Evolutionary conservation across 2,329 filamentous ascomycete genomes (phyloP).

Genomic region (Drechslerella dactyloides): DNA sequence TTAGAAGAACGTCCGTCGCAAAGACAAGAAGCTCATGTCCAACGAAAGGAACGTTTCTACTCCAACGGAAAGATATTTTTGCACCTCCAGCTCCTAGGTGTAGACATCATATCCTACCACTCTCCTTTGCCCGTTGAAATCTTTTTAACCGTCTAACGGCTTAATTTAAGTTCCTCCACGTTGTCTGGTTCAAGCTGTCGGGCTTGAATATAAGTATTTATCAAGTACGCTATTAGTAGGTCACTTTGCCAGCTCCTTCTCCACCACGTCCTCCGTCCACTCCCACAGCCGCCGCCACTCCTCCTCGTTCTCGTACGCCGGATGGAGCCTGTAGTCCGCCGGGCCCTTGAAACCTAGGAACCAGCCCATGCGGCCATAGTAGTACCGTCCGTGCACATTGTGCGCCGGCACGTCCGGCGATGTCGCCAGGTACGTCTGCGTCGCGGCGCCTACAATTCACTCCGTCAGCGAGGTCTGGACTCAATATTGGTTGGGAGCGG

Average conservation of each 20-base stretch:
- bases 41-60: no score
- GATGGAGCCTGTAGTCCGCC: slow-evolving; percentile 34
- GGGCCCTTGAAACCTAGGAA: slow-evolving; percentile 41
- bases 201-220: no score
- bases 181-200: no score
- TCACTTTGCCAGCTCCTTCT: slow-evolving; percentile 29
- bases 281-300: slow-evolving; percentile 52
- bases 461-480: slow-evolving; percentile 11
- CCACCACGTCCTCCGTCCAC: slow-evolving; percentile 50
- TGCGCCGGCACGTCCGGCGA: slow-evolving; percentile 39
- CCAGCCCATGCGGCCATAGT: slow-evolving; percentile 49
- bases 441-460: slow-evolving; percentile 50
- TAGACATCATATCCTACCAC: no score
- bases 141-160: no score
- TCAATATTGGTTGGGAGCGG: slow-evolving; percentile 13
- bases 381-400: slow-evolving; percentile 51
- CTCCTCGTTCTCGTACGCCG: slow-evolving; percentile 41
- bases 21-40: no score
- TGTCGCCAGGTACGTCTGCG: slow-evolving; percentile 50
- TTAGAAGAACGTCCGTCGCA: no score
- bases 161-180: no score
- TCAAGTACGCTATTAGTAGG: no score
- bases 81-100: no score
- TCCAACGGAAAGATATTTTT: no score
- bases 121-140: no score